Conservation (phyloP, 768 basidiomycete genomes). For the Tricholoma bakamatsutake region DNA sequence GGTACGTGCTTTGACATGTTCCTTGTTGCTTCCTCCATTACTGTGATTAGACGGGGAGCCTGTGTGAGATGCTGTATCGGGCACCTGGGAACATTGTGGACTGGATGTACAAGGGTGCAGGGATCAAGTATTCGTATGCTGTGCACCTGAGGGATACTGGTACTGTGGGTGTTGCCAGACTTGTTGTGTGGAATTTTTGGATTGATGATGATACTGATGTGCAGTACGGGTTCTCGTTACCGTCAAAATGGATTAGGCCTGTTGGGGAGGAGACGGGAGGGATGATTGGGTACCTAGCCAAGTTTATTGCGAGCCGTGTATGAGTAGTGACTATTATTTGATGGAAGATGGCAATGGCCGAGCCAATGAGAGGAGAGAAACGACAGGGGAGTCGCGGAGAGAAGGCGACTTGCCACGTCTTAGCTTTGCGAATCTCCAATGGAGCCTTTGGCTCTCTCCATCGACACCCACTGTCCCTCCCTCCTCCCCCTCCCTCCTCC, state of each 20-base stretch:
- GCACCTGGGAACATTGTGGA: conserved; percentile 65
- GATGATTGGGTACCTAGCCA: conserved; percentile 60
- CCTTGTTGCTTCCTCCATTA: not conserved
- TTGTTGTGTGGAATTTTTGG: no score
- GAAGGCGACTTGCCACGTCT: no score
- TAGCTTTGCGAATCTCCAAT: no score
- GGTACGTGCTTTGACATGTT: conserved; percentile 21
- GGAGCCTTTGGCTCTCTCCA: no score
- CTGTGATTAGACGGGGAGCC: conserved; percentile 33
- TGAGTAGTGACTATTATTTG: no score
- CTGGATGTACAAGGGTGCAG: conserved; percentile 52
- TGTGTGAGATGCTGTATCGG: conserved; percentile 41
- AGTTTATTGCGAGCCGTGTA: conserved; percentile 69
- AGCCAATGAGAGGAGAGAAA: conserved; percentile 26
- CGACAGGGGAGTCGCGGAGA: conserved; percentile 5
- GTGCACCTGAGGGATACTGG: conserved; percentile 67
- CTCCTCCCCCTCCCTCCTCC: conserved; percentile 14
- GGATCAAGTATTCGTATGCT: conserved; percentile 59
- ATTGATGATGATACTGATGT: no score
- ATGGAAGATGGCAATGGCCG: no score
- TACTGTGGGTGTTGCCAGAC: conserved; percentile 34
- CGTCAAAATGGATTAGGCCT: conserved; percentile 65
- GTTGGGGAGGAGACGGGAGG: conserved; percentile 71
- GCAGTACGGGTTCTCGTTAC: conserved; percentile 78
- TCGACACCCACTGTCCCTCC: not conserved